These are phyloP conservation scores for Microdochium bolleyi DNA, from an alignment of 2,329 filamentous ascomycete genomes.

Conservation along the genomic window DNA sequence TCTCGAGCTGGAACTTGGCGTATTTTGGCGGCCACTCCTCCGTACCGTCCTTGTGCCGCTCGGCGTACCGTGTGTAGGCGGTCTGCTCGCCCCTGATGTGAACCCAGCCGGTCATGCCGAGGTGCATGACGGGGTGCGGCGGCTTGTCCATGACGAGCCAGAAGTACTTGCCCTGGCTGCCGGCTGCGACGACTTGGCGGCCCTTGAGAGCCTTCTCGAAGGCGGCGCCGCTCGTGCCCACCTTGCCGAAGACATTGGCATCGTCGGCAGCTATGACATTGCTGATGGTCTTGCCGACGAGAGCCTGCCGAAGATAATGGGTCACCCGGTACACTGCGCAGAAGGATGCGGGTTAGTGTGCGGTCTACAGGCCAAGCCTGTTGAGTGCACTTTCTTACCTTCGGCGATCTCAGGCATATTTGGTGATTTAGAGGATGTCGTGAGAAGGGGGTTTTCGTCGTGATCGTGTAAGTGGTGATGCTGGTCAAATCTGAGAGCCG, in stretches of 20 bases:
- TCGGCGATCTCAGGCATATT: constrained; percentile 20
- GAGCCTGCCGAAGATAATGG: constrained; percentile 72
- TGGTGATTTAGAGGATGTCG: not conserved
- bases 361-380: not conserved
- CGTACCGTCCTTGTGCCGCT: constrained; percentile 54
- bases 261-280: constrained; percentile 70
- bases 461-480: not conserved
- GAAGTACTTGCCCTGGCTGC: constrained; percentile 95
- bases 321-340: constrained; percentile 71
- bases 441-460: no score
- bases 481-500: no score
- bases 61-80: constrained; percentile 76
- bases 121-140: constrained; percentile 84
- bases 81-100: constrained; percentile 75
- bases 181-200: constrained; percentile 61
- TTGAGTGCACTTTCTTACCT: constrained; percentile 10
- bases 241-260: constrained; percentile 82
- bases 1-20: constrained; percentile 76
- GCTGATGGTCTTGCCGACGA: constrained; percentile 75
- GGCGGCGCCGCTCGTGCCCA: constrained; percentile 66
- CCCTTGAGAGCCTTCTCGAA: constrained; percentile 69
- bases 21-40: constrained; percentile 81
- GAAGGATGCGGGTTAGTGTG: not conserved
- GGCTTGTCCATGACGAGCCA: constrained; percentile 70
- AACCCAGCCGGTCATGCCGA: constrained; percentile 81